These are phyloP conservation scores for Sherardia arvensis DNA, from an alignment of 257 asterid species.

Conservation along the genomic window DNA sequence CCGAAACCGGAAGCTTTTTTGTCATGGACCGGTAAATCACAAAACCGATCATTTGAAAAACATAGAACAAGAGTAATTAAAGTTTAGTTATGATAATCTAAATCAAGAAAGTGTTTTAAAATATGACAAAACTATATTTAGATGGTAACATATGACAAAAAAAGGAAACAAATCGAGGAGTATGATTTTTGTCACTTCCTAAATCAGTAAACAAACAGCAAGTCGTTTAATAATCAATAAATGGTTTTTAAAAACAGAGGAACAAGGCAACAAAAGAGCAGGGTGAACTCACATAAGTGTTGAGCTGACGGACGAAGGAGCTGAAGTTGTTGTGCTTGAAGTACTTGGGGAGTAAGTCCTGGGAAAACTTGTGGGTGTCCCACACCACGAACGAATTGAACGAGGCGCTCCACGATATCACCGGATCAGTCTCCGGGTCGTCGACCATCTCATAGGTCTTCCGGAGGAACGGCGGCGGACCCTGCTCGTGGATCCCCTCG, in stretches of 20 bases:
- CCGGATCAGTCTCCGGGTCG: not conserved
- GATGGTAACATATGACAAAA: too few relatives aligned
- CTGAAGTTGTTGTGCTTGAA: not conserved
- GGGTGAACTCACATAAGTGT: constrained; percentile 58
- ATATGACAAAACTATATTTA: too few relatives aligned
- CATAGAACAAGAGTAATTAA: too few relatives aligned
- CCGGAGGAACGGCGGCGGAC: not conserved
- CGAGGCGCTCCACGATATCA: not conserved
- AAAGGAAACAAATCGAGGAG: too few relatives aligned
- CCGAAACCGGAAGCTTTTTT: too few relatives aligned
- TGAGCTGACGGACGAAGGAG: constrained; percentile 36
- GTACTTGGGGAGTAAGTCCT: not conserved
- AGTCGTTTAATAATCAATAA: not conserved
- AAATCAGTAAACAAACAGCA: not conserved
- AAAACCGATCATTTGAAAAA: too few relatives aligned
- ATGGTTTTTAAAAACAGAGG: not conserved
- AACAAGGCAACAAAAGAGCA: not conserved
- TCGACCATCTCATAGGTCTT: not conserved
- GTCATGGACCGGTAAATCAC: too few relatives aligned
- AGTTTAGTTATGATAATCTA: too few relatives aligned
- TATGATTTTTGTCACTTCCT: too few relatives aligned
- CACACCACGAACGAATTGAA: not conserved
- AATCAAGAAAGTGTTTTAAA: too few relatives aligned
- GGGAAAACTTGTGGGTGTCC: not conserved
- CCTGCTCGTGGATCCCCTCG: not conserved